Evolutionary conservation across 2,329 filamentous ascomycete genomes (phyloP), one percentile per base, ranked within the genome.

Genomic region (Colletotrichum musae): DNA sequence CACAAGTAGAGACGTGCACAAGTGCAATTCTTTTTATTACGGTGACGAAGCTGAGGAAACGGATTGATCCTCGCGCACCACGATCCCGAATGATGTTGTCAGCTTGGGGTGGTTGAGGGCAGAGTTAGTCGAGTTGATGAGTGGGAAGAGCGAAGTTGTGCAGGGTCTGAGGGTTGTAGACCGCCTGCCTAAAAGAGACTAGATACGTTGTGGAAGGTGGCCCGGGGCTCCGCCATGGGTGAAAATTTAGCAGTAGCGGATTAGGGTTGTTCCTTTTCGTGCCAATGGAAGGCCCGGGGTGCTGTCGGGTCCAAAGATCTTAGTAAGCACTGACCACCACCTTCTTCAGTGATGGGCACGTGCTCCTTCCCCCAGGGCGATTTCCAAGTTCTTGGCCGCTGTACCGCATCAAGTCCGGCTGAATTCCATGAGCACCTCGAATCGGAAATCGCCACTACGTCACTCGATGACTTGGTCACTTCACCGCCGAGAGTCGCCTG

Each of bases 161-260:
- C 51, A 57, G 64, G 48, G 62, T 70, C 63, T 70, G 70, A 56
- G 43, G 58, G 47, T 58, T 57, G 62, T 47, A 67, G 67, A 71
- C 70, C 67, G 70, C 70, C 70, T 71, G 54, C 70, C 64, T 43
- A 64, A 70, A 60, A 39, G 53, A 68, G 57, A 61, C 54, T 50
- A 28, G 54, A 18, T 18, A 18, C 18, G 50, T 54, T 9, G 7
- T 56, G 58, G 64, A 48, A 39, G 50, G 41, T 61, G 47, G 50
- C 18, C 36, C 50, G 10, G 51, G 10, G 9, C 7, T 36, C 32
- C 32, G 32, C 32, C 32, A 5, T 2, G 6, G 32, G 61, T 58
- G 62, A 66, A 67, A 67, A 58, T 41, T 52, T 41, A 56, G 16
- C 7, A 15, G 4, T 1, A 1, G 18, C 62, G 67, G 67, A 67